Evolutionary conservation across 768 basidiomycete species (phyloP), one percentile per base, ranked within the genome.

Genomic region (Macrolepiota dolichaula): DNA sequence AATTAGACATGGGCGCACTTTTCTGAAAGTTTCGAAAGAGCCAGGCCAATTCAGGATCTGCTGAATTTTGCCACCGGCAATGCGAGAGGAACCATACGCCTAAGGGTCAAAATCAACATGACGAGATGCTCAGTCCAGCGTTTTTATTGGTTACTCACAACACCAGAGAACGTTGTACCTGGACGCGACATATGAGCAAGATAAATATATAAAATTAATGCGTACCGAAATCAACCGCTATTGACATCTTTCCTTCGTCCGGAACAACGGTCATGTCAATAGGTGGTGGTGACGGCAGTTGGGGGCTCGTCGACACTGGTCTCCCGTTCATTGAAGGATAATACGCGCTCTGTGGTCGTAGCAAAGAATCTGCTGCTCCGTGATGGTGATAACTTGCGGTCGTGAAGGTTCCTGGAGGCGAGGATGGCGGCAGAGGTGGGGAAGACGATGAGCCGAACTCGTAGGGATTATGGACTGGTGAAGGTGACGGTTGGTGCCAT

Each of bases 101-200:
- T 92, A 44, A 40, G 10, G n/a, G 44, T 35, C 15, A 56, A 60
- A 63, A 64, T 59, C 51, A 25, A n/a, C 37, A 38, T n/a, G 36
- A n/a, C 38, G 37, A 10, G 35, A 15, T 10, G 13, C 32, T 17
- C 42, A 24, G 38, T 25, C 13, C 9, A n/a, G 10, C 11, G 53
- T 54, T 19, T n/a, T 42, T 25, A 37, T 4, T 12, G 12, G 4
- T 4, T 56, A 82, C 90, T 74, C 71, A 92, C 91, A 62, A 94
- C 88, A 62, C 92, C 92, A 25, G 91, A 92, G 74, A 92, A 93
- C 3, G 91, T 94, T 2, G 92, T 93, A 73, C 91, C 91, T 92
- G 66, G 27, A 56, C 47, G 51, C 63, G n/a, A n/a, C n/a, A 25
- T 27, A 61, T 60, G 38, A 57, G 61, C 32, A 61, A 37, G 19